A percentile compares a stretch with the other conserved stretches of the same genome.
phyloP scores from a whole-genome alignment of 371 early-diverging fungal genomes.

The Blakeslea trispora region DNA sequence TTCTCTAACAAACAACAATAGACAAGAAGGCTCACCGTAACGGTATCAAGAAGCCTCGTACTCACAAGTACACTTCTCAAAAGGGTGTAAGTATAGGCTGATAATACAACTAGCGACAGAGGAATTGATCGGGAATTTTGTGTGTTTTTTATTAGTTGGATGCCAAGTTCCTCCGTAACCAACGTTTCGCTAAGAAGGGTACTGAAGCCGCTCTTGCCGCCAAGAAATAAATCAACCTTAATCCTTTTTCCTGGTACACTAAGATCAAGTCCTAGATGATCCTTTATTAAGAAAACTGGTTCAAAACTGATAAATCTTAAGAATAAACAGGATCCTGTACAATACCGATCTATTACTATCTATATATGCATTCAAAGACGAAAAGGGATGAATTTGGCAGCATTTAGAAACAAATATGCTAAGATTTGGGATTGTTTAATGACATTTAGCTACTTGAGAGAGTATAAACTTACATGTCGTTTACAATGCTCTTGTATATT shows the following conservation, averaged over 20 bases:
- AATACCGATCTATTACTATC: background rate
- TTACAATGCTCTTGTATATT: conserved; percentile 59
- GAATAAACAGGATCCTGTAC: background rate
- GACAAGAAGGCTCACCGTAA: conserved; percentile 98
- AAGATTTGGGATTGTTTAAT: too few species aligned
- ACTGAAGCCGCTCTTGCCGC: conserved; percentile 51
- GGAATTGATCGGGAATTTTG: conserved; percentile 1
- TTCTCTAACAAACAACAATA: conserved; percentile 8
- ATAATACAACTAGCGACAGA: background rate
- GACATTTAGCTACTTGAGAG: too few species aligned
- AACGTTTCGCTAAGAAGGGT: conserved; percentile 94
- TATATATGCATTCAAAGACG: too few species aligned
- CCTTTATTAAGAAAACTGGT: background rate
- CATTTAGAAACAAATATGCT: conserved; percentile 1
- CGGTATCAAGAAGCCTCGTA: conserved; percentile 95
- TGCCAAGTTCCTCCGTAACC: conserved; percentile 98
- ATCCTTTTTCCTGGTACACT: background rate
- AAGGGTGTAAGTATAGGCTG: conserved; percentile 78
- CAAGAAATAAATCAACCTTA: conserved; percentile 64
- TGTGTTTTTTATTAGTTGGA: conserved; percentile 67
- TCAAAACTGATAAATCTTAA: background rate
- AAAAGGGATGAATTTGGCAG: conserved; percentile 3
- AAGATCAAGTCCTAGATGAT: background rate
- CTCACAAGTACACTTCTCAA: conserved; percentile 85
- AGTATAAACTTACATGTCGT: conserved; percentile 33